Base-by-base conservation (phyloP, 306 rosid species). In the Luffa acutangula region DNA sequence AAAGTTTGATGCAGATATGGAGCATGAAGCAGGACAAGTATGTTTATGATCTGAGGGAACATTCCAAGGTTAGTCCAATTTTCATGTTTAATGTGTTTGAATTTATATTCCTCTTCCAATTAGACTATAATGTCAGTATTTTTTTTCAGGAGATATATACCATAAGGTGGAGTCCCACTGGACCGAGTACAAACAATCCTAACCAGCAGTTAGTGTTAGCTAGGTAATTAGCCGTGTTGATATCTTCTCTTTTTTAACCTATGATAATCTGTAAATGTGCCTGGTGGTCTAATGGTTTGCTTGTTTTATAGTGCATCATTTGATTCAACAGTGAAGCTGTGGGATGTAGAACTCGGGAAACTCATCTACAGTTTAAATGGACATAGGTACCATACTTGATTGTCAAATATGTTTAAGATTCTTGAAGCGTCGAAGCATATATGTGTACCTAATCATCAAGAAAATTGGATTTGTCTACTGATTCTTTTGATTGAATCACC, bases 121-220 rank as follows among this genome's bases (percentile, higher is more conserved):
- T 81, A 79, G 37, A 36, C 25, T 74, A 46, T 62, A 62, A 75
- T 54, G 54, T 77, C 65, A 25, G 31, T 63, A 69, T 52, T 71
- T 83, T 46, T 82, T 82, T 84, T 71, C 87, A 94, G 98, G 98
- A 92, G 85, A 90, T 94, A 82, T 94, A 94, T 86, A 90, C 98
- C 13, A 86, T 94, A 87, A 88, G 94, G 85, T 94, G 98, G 98
- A 94, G 98, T 81, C 98, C 98, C 37, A 94, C 96, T 45, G 97
- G 98, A 73, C 87, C 94, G 0, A 89, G 93, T 76, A 90, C 98
- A 79, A 90, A 64, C 86, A 92, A 95, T 71, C 92, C 97, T 9
- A 91, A 89, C 83, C 88, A 87, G 62, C 91, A 91, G 82, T 88
- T 92, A 84, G 81, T 95, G 83, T 87, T 95, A 80, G 98, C 98